Evolutionary conservation across 2,329 filamentous ascomycete species (phyloP).

Genomic region (Anisogramma anomala): DNA sequence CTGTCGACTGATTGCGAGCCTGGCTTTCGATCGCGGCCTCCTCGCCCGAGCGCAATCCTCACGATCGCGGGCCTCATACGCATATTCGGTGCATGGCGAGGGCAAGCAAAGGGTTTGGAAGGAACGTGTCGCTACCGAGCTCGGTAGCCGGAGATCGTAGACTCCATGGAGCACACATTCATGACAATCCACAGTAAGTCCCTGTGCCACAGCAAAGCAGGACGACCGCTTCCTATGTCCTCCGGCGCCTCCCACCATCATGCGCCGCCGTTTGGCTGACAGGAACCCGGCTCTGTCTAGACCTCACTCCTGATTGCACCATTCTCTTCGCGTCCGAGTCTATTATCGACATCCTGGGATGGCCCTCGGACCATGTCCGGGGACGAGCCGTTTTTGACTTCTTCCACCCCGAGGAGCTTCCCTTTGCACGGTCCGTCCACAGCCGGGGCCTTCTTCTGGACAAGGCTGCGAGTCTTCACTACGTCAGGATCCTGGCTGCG

Average conservation of each 20-base stretch:
- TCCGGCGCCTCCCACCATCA: not conserved
- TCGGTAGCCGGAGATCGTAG: slow-evolving; percentile 12
- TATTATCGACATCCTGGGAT: slow-evolving; percentile 71
- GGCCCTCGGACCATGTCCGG: slow-evolving; percentile 62
- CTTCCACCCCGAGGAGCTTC: slow-evolving; percentile 72
- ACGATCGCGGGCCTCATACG: slow-evolving; percentile 2
- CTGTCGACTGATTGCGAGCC: slow-evolving; percentile 15
- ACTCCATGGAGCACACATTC: slow-evolving; percentile 69
- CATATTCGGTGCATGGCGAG: slow-evolving; percentile 17
- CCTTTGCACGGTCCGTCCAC: slow-evolving; percentile 62
- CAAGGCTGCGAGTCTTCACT: slow-evolving; percentile 74
- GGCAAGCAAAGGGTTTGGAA: slow-evolving; percentile 15
- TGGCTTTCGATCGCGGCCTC: slow-evolving; percentile 6
- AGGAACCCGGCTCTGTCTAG: slow-evolving; percentile 30
- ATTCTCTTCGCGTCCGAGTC: slow-evolving; percentile 79
- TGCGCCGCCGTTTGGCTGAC: not conserved
- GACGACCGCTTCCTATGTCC: not conserved
- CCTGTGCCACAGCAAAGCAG: not conserved
- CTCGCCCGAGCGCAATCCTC: slow-evolving; percentile 6
- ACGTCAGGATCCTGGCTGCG: slow-evolving; percentile 59
- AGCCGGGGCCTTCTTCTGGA: slow-evolving; percentile 63
- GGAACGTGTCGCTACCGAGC: slow-evolving; percentile 3
- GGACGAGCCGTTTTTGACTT: slow-evolving; percentile 74
- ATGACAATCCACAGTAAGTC: slow-evolving; percentile 78
- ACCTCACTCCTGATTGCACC: slow-evolving; percentile 62